Evolutionary conservation across 176 grass and related monocot genomes (phyloP), one percentile per base, ranked within the genome.

Genomic region (Dactylis glomerata): DNA sequence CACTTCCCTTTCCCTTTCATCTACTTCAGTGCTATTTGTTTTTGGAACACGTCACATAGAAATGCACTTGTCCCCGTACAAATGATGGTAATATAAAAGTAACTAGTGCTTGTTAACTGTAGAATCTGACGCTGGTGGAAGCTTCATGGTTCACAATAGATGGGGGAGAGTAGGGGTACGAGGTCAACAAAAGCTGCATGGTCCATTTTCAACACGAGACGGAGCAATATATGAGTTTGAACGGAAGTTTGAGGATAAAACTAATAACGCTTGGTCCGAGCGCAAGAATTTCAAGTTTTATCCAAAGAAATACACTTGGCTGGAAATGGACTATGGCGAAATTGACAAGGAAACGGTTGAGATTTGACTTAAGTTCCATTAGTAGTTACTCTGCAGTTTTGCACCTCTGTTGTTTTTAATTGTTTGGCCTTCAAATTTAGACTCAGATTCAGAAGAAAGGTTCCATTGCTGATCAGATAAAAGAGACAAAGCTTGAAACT

Each of bases 311-410:
- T 98, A 98, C 51, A 85, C 89, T 68, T 98, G 92, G 96, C 75
- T 98, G 88, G 91, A 98, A 88, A 98, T 95, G 91, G 96, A 95
- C 61, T 95, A 98, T 52, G 86, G 91, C 15, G 87, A 95, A 84
- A 79, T 84, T 30, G 81, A 95, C 26, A 92, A 88, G 61, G 79
- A 88, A 92, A 82, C 57, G 83, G 93, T 91, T 91, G 90, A 92
- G 47, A 81, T 92, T 90, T 88, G 37, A 37, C 75, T 84, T 80
- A 22, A 40, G 9, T 61, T 55, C 70, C 55, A 57, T 81, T 79
- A 71, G 24, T 36, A 49, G 68, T 32, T 81, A 34, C n/a, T 34
- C 87, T 82, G 56, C 16, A 62, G 54, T 82, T 83, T 59, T 68
- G 22, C 47, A n/a, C 42, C 36, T 82, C 9, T 76, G 47, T 63